A percentile compares a stretch with the other conserved stretches of the same genome.
Evolutionary conservation across 1,284 basidiomycete genomes (phyloP).

Genomic region (Pascua sp.): DNA sequence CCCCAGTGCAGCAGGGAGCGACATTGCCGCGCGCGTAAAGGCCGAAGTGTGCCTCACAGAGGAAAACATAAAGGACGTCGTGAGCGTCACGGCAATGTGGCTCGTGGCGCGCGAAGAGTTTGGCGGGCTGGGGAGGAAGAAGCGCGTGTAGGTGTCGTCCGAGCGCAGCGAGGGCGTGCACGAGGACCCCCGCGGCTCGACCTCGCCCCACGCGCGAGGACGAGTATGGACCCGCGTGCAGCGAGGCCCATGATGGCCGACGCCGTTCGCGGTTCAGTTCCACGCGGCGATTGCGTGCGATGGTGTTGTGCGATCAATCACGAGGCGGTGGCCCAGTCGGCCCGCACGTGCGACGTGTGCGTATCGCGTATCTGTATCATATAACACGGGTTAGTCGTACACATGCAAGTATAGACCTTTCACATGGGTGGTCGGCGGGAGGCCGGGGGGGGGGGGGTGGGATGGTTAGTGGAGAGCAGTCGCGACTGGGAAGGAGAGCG

Average conservation of each 20-base stretch:
- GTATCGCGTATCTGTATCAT: too few species aligned
- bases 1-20: not conserved
- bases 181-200: not conserved
- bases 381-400: too few species aligned
- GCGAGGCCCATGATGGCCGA: too few species aligned
- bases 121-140: slow-evolving; percentile 78
- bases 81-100: slow-evolving; percentile 85
- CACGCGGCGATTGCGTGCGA: not conserved
- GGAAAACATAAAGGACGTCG: slow-evolving; percentile 91
- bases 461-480: too few species aligned
- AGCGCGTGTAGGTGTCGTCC: slow-evolving; percentile 25
- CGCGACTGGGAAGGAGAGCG: too few species aligned
- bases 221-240: not conserved
- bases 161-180: not conserved
- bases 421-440: too few species aligned
- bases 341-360: too few species aligned
- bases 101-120: slow-evolving; percentile 87
- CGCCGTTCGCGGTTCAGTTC: too few species aligned
- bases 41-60: slow-evolving; percentile 66
- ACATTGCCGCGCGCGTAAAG: slow-evolving; percentile 23
- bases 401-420: too few species aligned
- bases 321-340: too few species aligned
- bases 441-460: too few species aligned
- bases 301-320: not conserved
- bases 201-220: not conserved